Base-by-base conservation (phyloP, 352 stramenopile genomes). In the Phytophthora foliorum region DNA sequence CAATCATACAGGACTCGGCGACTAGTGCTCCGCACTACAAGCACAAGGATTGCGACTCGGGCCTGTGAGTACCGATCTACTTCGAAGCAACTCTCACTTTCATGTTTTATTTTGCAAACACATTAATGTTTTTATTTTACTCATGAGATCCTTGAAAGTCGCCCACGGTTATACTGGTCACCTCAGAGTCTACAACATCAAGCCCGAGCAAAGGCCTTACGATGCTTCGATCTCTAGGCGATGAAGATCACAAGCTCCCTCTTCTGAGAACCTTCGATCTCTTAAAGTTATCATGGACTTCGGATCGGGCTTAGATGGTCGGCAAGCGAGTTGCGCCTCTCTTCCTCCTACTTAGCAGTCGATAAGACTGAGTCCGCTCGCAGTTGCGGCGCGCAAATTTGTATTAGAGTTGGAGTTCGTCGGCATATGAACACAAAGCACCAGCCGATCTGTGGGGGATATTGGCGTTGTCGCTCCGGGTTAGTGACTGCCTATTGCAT, bases 11-110 rank as follows among this genome's bases (percentile, higher is more conserved):
- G 17, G 36, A 41, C 21, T 22, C 49, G 41, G 29, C 10, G 21
- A 51, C 36, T 19, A 9, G 16, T 42, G 36, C 36, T 4, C 36
- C 36, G 36, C 3, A 29, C 29, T 41, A 51, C 7, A 49, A 45
- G 16, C 22, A 21, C 7, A 39, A 68, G 42, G 65, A 72, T 50
- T 72, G 65, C 45, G 32, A 61, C 3, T 13, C 57, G n/a, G 44
- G 34, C 44, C 58, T 53, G n/a, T 72, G 62, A 22, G 22, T 3
- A 45, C n/a, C 13, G 13, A 45, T 24, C 6, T 27, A 11, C 19
- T 16, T 19, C 27, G 29, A 13, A 22, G 8, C 0, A 29, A n/a
- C 11, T 39, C 32, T 49, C 9, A 10, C 3, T 38, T 61, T 44
- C 32, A 38, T 38, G 32, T 16, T 38, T 29, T n/a, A 29, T 49